Evolutionary conservation across 2,329 filamentous ascomycete species (phyloP).

Genomic region (Chrysoporthe deuterocubensis): DNA sequence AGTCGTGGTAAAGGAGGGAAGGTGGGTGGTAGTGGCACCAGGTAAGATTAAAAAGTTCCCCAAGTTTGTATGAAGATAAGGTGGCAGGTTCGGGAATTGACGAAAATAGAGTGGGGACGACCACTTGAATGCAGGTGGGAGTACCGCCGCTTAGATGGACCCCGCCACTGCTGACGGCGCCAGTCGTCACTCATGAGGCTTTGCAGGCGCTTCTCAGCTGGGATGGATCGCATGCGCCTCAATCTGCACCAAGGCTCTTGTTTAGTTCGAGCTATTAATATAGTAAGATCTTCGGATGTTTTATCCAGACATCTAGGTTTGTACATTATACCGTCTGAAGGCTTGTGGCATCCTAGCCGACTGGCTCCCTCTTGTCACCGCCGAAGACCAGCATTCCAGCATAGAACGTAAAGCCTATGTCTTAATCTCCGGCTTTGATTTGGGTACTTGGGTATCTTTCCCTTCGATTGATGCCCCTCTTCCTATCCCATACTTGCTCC

Average conservation of each 20-base stretch:
- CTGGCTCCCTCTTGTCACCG: background rate
- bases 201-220: constrained; percentile 5
- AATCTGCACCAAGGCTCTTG: background rate
- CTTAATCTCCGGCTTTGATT: background rate
- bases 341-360: background rate
- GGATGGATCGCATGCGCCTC: constrained; percentile 2
- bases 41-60: too few relatives aligned
- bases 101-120: too few relatives aligned
- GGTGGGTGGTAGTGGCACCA: too few relatives aligned
- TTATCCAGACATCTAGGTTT: too few relatives aligned
- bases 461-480: background rate
- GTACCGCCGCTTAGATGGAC: too few relatives aligned
- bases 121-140: too few relatives aligned
- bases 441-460: background rate
- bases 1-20: too few relatives aligned
- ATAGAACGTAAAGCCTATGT: background rate
- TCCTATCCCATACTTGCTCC: background rate
- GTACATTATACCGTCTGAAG: too few relatives aligned
- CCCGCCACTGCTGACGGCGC: background rate
- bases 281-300: background rate
- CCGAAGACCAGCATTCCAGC: background rate
- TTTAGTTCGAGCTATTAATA: background rate
- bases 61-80: too few relatives aligned
- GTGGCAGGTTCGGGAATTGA: too few relatives aligned
- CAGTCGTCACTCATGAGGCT: constrained; percentile 17